Conservation (phyloP, 805 yeast genomes). For the Wickerhamomyces bisporus region DNA sequence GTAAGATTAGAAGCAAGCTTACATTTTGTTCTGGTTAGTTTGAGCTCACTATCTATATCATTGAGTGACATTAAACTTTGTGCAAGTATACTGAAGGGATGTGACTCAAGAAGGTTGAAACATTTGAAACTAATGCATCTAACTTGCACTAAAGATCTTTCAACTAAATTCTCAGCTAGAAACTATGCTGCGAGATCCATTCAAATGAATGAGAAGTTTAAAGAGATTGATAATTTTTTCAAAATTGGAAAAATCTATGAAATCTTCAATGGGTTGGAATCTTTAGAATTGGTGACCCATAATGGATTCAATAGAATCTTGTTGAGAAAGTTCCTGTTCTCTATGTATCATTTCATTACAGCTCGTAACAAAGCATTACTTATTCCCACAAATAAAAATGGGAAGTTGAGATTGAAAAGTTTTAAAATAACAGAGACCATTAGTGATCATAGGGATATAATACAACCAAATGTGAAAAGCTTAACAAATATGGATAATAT, state of each 20-base stretch:
- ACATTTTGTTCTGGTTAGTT: conserved; percentile 1
- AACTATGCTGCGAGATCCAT: background rate
- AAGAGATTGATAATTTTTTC: conserved; percentile 6
- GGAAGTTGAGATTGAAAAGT: background rate
- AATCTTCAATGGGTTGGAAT: conserved; percentile 2
- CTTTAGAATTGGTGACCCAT: conserved; percentile 3
- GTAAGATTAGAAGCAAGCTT: background rate
- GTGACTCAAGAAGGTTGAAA: conserved; percentile 1
- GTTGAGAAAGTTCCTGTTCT: conserved; percentile 7
- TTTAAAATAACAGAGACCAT: conserved; percentile 1
- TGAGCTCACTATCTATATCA: conserved; percentile 2
- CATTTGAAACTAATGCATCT: conserved; percentile 7
- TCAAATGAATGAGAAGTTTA: background rate
- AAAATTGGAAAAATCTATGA: background rate
- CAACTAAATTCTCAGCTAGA: background rate
- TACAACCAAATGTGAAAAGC: background rate
- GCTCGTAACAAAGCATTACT: background rate
- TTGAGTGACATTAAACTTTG: conserved; percentile 5
- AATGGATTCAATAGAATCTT: conserved; percentile 8
- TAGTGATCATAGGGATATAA: background rate
- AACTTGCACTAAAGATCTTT: conserved; percentile 1
- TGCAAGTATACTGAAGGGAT: conserved; percentile 3
- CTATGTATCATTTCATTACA: conserved; percentile 1
- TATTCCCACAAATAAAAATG: background rate
- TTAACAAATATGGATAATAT: background rate